These are phyloP conservation scores for Lactarius trivialis DNA, from an alignment of 768 basidiomycete species.

Conservation along the genomic window DNA sequence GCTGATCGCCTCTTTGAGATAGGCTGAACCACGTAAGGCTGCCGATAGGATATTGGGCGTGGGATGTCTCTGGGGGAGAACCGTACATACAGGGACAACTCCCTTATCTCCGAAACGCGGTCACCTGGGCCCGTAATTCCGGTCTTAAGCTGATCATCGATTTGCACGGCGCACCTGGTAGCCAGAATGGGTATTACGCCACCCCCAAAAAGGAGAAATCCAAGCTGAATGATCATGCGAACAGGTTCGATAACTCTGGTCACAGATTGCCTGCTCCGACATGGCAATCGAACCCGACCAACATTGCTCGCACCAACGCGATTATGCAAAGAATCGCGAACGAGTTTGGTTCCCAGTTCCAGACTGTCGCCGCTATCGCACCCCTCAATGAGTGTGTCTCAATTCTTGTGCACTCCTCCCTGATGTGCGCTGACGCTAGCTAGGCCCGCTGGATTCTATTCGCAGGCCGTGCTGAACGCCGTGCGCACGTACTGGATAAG, in stretches of 20 bases:
- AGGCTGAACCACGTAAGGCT: constrained; percentile 78
- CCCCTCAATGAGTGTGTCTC: constrained; percentile 66
- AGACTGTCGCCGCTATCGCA: constrained; percentile 60
- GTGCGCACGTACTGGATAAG: constrained; percentile 60
- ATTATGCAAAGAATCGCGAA: constrained; percentile 58
- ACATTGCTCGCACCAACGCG: constrained; percentile 59
- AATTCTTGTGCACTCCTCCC: background rate
- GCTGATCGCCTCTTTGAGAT: constrained; percentile 10
- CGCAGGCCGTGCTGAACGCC: constrained; percentile 42
- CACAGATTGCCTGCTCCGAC: constrained; percentile 51
- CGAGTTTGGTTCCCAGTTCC: constrained; percentile 48
- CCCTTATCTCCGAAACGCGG: constrained; percentile 60
- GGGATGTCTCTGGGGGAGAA: constrained; percentile 78
- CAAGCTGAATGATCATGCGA: background rate
- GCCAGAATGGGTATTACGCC: constrained; percentile 60
- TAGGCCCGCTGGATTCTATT: constrained; percentile 65
- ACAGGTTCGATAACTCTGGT: constrained; percentile 78
- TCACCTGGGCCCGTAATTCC: constrained; percentile 61
- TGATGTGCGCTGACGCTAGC: background rate
- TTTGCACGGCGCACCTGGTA: constrained; percentile 65
- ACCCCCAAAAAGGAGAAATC: background rate
- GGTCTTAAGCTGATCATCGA: constrained; percentile 80
- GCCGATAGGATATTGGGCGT: constrained; percentile 90
- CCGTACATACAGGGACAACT: constrained; percentile 77
- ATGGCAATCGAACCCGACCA: constrained; percentile 63